Evolutionary conservation across 441 rosid genomes (phyloP).

Genomic region (Gossypium schwendimanii): DNA sequence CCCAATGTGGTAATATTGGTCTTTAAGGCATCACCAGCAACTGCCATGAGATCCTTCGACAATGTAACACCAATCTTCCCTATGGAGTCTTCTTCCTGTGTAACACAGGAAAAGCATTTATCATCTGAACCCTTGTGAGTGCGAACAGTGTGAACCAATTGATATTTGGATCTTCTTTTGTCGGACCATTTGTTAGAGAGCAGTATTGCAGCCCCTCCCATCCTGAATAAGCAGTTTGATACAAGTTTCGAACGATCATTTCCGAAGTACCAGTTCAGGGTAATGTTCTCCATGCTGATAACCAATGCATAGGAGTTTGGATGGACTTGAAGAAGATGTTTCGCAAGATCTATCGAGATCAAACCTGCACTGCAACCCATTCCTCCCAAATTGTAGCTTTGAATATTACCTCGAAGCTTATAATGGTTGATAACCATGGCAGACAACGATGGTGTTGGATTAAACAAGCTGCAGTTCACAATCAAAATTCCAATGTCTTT

Average conservation of each 20-base stretch:
- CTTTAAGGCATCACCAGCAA: conserved; percentile 36
- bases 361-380: conserved; percentile 60
- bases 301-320: conserved; percentile 41
- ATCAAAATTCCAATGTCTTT: conserved; percentile 32
- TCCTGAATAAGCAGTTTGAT: conserved; percentile 47
- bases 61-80: conserved; percentile 31
- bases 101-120: conserved; percentile 45
- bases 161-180: conserved; percentile 41
- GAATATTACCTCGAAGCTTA: conserved; percentile 34
- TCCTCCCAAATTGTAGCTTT: conserved; percentile 49
- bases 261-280: conserved; percentile 33
- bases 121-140: conserved; percentile 55
- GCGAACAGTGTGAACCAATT: conserved; percentile 45
- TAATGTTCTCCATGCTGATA: background rate
- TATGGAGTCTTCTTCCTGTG: conserved; percentile 44
- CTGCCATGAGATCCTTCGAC: conserved; percentile 37
- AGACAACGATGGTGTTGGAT: conserved; percentile 32
- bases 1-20: conserved; percentile 37
- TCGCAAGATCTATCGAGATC: conserved; percentile 48
- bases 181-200: conserved; percentile 46
- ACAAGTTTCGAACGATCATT: conserved; percentile 51
- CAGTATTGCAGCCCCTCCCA: conserved; percentile 53
- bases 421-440: conserved; percentile 36
- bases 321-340: conserved; percentile 34
- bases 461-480: conserved; percentile 35